A percentile compares a stretch with the other conserved stretches of the same genome.
Conservation (phyloP, 176 grass and related monocot species). For the Phoenix roebelenii region DNA sequence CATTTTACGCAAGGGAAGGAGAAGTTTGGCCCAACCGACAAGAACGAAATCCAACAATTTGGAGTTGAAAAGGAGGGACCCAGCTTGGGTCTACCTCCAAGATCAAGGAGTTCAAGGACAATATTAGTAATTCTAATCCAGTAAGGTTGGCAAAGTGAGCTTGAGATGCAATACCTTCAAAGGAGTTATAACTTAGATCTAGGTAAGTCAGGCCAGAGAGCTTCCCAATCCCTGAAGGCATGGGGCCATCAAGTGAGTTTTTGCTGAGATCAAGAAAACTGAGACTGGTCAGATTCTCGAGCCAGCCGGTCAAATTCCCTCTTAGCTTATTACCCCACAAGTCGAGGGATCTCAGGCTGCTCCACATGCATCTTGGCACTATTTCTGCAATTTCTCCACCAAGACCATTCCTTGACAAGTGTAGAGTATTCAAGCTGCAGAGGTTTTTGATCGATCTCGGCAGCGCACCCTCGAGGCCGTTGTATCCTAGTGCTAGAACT, state of each 20-base stretch:
- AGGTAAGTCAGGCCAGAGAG: not conserved
- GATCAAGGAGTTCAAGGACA: constrained; percentile 22
- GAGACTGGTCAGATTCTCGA: constrained; percentile 10
- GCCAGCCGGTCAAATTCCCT: not conserved
- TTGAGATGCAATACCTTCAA: not conserved
- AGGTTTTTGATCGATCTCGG: too few species aligned
- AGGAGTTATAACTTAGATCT: not conserved
- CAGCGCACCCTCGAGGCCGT: too few species aligned
- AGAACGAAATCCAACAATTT: not conserved
- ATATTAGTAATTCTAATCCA: constrained; percentile 5
- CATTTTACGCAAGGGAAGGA: too few species aligned
- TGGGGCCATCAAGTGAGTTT: constrained; percentile 6
- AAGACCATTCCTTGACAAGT: not conserved
- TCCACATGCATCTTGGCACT: too few species aligned
- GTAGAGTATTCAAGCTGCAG: not conserved
- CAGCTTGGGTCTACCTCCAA: constrained; percentile 21
- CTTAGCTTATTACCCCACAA: constrained; percentile 6
- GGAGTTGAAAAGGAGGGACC: constrained; percentile 36
- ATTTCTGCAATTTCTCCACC: too few species aligned
- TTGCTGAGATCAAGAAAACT: not conserved
- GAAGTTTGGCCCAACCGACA: constrained; percentile 26
- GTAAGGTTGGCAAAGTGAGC: constrained; percentile 9
- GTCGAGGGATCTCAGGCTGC: too few species aligned
- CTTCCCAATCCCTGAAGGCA: not conserved
- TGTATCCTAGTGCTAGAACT: too few species aligned